These are phyloP conservation scores for Euclidium syriacum DNA, from an alignment of 345 rosid genomes.

Conservation along the genomic window DNA sequence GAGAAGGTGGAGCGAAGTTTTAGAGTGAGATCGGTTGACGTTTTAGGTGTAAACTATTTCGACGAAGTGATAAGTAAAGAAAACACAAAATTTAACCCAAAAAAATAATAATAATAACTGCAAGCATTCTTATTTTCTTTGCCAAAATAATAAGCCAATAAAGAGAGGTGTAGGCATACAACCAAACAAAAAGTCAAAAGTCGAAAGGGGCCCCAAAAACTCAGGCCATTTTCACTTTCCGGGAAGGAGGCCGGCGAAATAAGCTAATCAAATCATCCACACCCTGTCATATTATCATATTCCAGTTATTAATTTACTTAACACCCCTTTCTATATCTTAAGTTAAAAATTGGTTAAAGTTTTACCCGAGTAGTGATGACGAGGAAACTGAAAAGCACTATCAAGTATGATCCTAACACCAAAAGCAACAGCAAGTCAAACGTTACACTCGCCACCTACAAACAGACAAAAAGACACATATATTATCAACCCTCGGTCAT, in stretches of 20 bases:
- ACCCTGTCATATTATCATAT: conserved; percentile 50
- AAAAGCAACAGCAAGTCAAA: conserved; percentile 91
- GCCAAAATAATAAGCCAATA: neutral
- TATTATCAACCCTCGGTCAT: no score
- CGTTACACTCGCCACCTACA: conserved; percentile 98
- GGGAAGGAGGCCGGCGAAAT: conserved; percentile 88
- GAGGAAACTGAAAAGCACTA: conserved; percentile 86
- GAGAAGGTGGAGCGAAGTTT: no score
- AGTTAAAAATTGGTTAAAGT: neutral
- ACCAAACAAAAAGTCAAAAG: conserved; percentile 7
- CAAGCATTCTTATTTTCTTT: conserved; percentile 18
- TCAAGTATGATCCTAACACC: conserved; percentile 85
- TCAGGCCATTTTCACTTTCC: conserved; percentile 70
- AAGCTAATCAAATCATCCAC: conserved; percentile 91
- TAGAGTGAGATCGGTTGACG: neutral
- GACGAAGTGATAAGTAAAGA: no score
- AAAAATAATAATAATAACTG: no score
- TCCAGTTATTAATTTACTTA: neutral
- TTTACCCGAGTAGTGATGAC: conserved; percentile 91
- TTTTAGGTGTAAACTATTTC: neutral
- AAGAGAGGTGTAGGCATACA: neutral
- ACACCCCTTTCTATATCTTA: neutral
- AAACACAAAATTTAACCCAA: neutral
- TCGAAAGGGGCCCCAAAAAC: neutral
- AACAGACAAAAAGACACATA: neutral